Evolutionary conservation across 2,329 filamentous ascomycete genomes (phyloP).

Genomic region (Hypoxylon sp.): DNA sequence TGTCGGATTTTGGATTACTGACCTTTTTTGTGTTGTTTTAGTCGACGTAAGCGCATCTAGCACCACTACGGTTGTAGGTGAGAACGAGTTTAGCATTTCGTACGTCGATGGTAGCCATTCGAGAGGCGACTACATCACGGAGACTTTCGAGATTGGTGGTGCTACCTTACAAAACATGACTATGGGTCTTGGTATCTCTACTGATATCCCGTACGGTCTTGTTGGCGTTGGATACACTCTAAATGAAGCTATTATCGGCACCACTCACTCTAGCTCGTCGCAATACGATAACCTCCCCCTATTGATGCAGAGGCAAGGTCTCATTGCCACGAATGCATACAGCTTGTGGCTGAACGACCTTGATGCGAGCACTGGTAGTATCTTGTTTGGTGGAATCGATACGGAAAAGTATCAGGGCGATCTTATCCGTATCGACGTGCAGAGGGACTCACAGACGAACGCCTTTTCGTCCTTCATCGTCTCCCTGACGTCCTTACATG

Average conservation of each 20-base stretch:
- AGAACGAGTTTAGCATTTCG: constrained; percentile 67
- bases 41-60: constrained; percentile 63
- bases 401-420: constrained; percentile 78
- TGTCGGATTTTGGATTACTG: constrained; percentile 37
- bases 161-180: constrained; percentile 68
- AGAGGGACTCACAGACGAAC: constrained; percentile 59
- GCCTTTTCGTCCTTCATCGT: constrained; percentile 64
- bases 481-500: constrained; percentile 63
- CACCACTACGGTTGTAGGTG: constrained; percentile 61
- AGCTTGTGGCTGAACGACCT: constrained; percentile 77
- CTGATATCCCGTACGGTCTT: constrained; percentile 70
- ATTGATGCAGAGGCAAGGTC: constrained; percentile 72
- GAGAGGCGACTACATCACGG: constrained; percentile 71
- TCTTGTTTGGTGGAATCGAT: constrained; percentile 87
- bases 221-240: constrained; percentile 72
- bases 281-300: constrained; percentile 74
- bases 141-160: constrained; percentile 69
- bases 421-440: constrained; percentile 73
- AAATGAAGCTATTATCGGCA: constrained; percentile 65
- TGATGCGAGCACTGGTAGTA: constrained; percentile 74
- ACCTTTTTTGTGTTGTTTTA: constrained; percentile 50
- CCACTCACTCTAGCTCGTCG: constrained; percentile 46
- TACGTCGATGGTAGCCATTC: constrained; percentile 74
- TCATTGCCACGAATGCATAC: constrained; percentile 78
- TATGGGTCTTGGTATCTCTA: constrained; percentile 70